Base-by-base conservation (phyloP, 78 protist genomes). In the Kipferlia bialata region DNA sequence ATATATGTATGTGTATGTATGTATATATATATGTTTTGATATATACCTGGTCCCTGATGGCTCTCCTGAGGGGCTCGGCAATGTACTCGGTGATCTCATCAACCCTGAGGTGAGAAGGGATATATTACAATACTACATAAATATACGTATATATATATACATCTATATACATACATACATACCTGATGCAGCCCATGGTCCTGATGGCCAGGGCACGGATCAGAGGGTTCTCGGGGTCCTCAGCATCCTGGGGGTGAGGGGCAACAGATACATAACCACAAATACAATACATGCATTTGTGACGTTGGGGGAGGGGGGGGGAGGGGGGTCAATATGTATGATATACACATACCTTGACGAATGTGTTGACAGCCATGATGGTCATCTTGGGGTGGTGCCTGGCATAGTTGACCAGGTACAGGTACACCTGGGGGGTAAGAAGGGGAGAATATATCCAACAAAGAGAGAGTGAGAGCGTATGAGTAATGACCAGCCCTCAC, bases 131-230 rank as follows among this genome's bases (percentile, higher is more conserved):
- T 24, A 24, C 24, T n/a, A 53, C 24, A 53, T 53, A n/a, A n/a
- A n/a, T n/a, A n/a, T n/a, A n/a, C n/a, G n/a, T n/a, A n/a, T n/a
- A n/a, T n/a, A n/a, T n/a, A n/a, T n/a, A n/a, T n/a, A n/a, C n/a
- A n/a, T n/a, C n/a, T n/a, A n/a, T n/a, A n/a, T n/a, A n/a, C n/a
- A n/a, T n/a, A n/a, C n/a, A n/a, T n/a, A n/a, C n/a, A n/a, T n/a
- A n/a, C n/a, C n/a, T n/a, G 58, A 95, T 89, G 82, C 95, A 90
- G 45, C 96, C 95, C 99, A 95, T 95, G 17, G 99, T 93, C 33
- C 99, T 85, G 41, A 95, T 71, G 32, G 99, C 99, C 6, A 95
- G 81, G 6, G 97, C 98, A 33, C 99, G 85, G 51, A 95, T 76
- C 53, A 95, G 76, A 45, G 99, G 97, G 77, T 85, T 85, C 22